Base-by-base conservation (phyloP, 2,329 filamentous ascomycete species). In the Xylariomycetidae sp. region DNA sequence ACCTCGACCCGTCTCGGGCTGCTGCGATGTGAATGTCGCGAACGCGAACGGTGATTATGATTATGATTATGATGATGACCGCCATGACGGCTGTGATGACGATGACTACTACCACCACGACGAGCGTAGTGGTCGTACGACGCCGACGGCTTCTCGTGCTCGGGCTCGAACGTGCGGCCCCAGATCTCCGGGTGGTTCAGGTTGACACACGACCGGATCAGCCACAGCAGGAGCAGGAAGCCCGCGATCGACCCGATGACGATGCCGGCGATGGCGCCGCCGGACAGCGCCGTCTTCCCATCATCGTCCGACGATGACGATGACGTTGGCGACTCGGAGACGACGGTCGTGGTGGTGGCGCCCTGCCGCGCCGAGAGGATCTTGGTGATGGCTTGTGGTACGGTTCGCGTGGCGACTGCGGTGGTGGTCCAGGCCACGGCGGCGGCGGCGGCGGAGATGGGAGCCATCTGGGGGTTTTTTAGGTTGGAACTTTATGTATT, bases 261-360 rank as follows among this genome's bases (percentile, higher is more conserved):
- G 38, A 72, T 72, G 28, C 69, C 69, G 1, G 67, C 69, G 31
- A 74, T 72, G 29, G 66, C 68, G 28, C 69, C 69, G 30, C 66
- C 67, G 26, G 56, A 62, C 10, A 73, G 57, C 9, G 34, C 42
- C n/a, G 38, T 50, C 1, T 46, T n/a, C n/a, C n/a, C n/a, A n/a
- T n/a, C n/a, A n/a, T n/a, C n/a, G n/a, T n/a, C n/a, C n/a, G n/a
- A n/a, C n/a, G n/a, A n/a, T n/a, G n/a, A n/a, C n/a, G n/a, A n/a
- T n/a, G n/a, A n/a, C n/a, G n/a, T n/a, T n/a, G n/a, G n/a, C n/a
- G n/a, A n/a, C n/a, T n/a, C n/a, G n/a, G n/a, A n/a, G n/a, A n/a
- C n/a, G n/a, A n/a, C n/a, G n/a, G n/a, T n/a, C n/a, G n/a, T n/a
- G n/a, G 53, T 52, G 4, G 52, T 51, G 6, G 31, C 37, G 30